Evolutionary conservation across 2,329 filamentous ascomycete genomes (phyloP), one percentile per base, ranked within the genome.

Genomic region (Fusarium oxysporum): DNA sequence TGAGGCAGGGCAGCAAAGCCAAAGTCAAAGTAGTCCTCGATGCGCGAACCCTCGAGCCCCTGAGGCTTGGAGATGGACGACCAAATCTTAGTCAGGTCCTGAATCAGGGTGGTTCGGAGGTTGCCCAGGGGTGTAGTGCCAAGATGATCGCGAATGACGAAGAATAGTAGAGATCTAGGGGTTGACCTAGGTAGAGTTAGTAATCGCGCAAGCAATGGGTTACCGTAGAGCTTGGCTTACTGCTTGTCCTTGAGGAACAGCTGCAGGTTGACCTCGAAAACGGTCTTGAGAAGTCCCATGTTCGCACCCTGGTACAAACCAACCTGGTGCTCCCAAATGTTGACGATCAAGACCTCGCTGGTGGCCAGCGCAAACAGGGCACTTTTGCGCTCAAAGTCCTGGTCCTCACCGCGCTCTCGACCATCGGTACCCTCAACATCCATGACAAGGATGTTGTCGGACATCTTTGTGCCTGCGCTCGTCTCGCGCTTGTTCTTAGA

Each of bases 311-410:
- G 96, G 81, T 99, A 99, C 82, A 99, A 83, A 53, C 96, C 96
- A 70, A 99, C 96, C 83, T 99, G 96, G 82, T 98, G 96, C 84
- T 99, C 96, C 96, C 96, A 99, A 75, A 99, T 97, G 81, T 99
- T 99, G 83, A 99, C 93, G 80, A 99, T 97, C 77, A 99, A 88
- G 58, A 99, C 96, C 85, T 99, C 96, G 81, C 96, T 98, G 23
- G 96, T 99, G 55, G 96, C 96, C 78, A 99, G 89, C 57, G 96
- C 96, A 84, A 99, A 99, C 25, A 99, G 89, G 30, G 96, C 96
- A 82, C 95, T 98, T 86, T 99, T 99, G 79, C 96, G 90, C 88
- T 99, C 96, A 82, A 99, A 99, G 81, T 99, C 96, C 83, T 99
- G 96, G 81, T 99, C 96, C 83, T 99, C 96, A 73, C 96, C 96